A percentile compares a stretch with the other conserved stretches of the same genome.
Conservation (phyloP, 148 eudicot genomes). For the Fallopia convolvulus region DNA sequence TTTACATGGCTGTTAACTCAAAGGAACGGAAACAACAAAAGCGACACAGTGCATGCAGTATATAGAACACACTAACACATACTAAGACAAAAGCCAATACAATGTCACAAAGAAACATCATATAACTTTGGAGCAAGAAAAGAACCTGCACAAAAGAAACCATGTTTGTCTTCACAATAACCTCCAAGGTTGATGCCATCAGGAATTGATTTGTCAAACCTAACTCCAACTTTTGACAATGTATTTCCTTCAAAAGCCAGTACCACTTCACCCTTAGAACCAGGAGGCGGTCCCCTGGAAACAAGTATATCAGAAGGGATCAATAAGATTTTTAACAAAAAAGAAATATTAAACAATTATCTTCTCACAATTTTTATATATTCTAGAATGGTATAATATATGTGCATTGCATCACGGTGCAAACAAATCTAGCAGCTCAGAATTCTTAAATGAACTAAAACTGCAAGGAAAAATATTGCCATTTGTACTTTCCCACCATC, state of each 20-base stretch:
- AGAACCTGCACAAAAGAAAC: constrained; percentile 89
- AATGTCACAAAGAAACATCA: not conserved
- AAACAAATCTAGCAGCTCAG: not conserved
- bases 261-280: constrained; percentile 72
- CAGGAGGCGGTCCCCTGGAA: constrained; percentile 74
- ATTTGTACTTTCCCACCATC: not conserved
- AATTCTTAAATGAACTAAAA: not conserved
- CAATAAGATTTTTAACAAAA: not conserved
- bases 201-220: constrained; percentile 77
- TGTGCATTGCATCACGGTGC: not conserved
- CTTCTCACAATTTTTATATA: not conserved
- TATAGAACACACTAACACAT: not conserved
- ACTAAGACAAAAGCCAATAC: not conserved
- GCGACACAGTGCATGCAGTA: not conserved
- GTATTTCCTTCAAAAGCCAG: constrained; percentile 79
- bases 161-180: constrained; percentile 74
- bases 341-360: not conserved
- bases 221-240: constrained; percentile 82
- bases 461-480: not conserved
- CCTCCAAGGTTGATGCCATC: constrained; percentile 92
- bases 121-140: constrained; percentile 7
- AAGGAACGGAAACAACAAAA: not conserved
- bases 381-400: not conserved
- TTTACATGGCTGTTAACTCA: not conserved
- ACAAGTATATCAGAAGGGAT: not conserved